Conservation (phyloP, 345 rosid genomes). For the Eutrema japonicum region DNA sequence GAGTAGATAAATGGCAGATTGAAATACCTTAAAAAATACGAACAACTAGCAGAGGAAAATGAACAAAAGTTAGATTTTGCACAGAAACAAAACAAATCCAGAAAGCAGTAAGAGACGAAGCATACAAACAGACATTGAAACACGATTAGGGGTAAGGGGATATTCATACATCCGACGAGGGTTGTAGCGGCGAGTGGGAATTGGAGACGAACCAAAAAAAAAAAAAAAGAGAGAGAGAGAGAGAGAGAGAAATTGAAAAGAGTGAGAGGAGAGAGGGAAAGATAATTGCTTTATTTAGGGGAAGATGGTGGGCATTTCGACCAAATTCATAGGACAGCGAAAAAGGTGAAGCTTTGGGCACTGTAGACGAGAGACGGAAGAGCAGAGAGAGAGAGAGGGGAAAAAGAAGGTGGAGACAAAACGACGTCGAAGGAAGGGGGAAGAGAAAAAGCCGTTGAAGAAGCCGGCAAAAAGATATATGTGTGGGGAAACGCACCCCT, state of each 20-base stretch:
- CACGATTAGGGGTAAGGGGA: neutral
- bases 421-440: slow-evolving; percentile 45
- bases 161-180: slow-evolving; percentile 33
- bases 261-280: slow-evolving; percentile 11
- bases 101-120: slow-evolving; percentile 13
- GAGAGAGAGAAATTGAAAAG: neutral
- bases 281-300: slow-evolving; percentile 1
- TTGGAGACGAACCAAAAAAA: slow-evolving; percentile 36
- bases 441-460: slow-evolving; percentile 48
- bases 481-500: slow-evolving; percentile 46
- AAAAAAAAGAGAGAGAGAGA: slow-evolving; percentile 14
- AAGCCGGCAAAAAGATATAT: slow-evolving; percentile 50
- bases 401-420: slow-evolving; percentile 37
- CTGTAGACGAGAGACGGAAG: slow-evolving; percentile 35
- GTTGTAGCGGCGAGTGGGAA: slow-evolving; percentile 30
- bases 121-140: neutral
- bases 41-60: neutral
- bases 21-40: neutral
- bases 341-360: slow-evolving; percentile 34
- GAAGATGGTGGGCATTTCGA: slow-evolving; percentile 18
- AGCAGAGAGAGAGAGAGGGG: neutral
- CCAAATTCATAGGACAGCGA: slow-evolving; percentile 19
- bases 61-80: slow-evolving; percentile 16
- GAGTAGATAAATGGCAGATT: slow-evolving; percentile 1
- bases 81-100: slow-evolving; percentile 21